phyloP scores from a whole-genome alignment of 2,329 filamentous ascomycete genomes.

The Neonectria faginata region DNA sequence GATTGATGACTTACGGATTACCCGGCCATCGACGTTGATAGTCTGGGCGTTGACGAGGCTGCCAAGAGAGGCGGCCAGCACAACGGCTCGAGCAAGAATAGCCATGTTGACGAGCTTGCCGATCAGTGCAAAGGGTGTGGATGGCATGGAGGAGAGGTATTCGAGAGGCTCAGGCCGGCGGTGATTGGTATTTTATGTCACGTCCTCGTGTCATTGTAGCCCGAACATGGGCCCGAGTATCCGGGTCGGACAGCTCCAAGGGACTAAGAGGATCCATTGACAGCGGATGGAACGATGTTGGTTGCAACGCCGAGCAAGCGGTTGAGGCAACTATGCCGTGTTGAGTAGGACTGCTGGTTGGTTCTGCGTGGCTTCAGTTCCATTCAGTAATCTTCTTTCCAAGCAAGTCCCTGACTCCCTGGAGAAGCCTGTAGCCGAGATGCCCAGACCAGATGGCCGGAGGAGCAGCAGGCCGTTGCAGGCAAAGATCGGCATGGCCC shows the following conservation, averaged over 20 bases:
- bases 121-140: constrained; percentile 11
- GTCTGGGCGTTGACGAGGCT: constrained; percentile 38
- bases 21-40: constrained; percentile 36
- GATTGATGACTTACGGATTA: constrained; percentile 34
- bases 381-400: constrained; percentile 9
- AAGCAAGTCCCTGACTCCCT: not conserved
- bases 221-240: constrained; percentile 14
- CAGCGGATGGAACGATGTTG: constrained; percentile 1
- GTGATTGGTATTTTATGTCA: constrained; percentile 27
- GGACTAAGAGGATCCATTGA: not conserved
- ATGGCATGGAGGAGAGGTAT: constrained; percentile 8
- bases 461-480: constrained; percentile 1
- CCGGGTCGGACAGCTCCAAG: constrained; percentile 3
- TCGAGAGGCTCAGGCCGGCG: constrained; percentile 1
- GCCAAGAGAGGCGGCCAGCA: constrained; percentile 23
- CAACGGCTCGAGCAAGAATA: constrained; percentile 26
- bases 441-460: constrained; percentile 9
- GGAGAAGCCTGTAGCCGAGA: constrained; percentile 5
- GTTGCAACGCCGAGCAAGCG: not conserved
- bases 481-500: constrained; percentile 12
- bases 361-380: constrained; percentile 10
- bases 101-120: constrained; percentile 25
- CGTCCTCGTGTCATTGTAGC: not conserved
- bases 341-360: constrained; percentile 8
- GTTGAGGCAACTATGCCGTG: constrained; percentile 5